Evolutionary conservation across 2,329 filamentous ascomycete genomes (phyloP).

Genomic region (Ophiocordyceps camponoti-saundersi): DNA sequence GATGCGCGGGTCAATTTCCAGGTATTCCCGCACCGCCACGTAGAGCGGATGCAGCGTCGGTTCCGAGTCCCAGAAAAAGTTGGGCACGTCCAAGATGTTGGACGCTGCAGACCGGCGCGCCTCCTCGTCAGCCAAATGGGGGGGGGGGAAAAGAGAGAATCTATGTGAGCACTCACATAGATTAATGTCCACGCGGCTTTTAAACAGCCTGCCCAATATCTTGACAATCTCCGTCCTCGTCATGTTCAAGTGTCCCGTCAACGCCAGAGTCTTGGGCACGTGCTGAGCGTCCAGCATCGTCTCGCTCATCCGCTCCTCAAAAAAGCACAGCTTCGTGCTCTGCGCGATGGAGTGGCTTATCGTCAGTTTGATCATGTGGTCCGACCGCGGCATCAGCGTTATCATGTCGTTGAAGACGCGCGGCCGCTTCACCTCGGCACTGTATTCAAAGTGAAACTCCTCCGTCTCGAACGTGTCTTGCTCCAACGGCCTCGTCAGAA

Average conservation of each 20-base stretch:
- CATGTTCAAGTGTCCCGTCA: slow-evolving; percentile 86
- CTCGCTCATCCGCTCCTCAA: slow-evolving; percentile 87
- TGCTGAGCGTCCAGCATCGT: slow-evolving; percentile 90
- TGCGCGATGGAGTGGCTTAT: slow-evolving; percentile 97
- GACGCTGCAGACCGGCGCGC: slow-evolving; percentile 39
- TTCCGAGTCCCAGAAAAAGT: slow-evolving; percentile 97
- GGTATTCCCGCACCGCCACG: slow-evolving; percentile 84
- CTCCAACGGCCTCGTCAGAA: slow-evolving; percentile 64
- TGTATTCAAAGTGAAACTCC: slow-evolving; percentile 98
- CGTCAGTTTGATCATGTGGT: slow-evolving; percentile 97
- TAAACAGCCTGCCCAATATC: slow-evolving; percentile 80
- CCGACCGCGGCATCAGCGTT: slow-evolving; percentile 69
- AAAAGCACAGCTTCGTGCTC: slow-evolving; percentile 89
- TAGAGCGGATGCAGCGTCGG: slow-evolving; percentile 91
- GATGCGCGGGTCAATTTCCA: slow-evolving; percentile 91
- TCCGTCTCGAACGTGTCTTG: slow-evolving; percentile 93
- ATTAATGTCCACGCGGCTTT: slow-evolving; percentile 90
- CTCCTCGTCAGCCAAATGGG: background rate
- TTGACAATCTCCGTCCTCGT: slow-evolving; percentile 80
- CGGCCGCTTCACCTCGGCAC: slow-evolving; percentile 65
- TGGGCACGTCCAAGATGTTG: slow-evolving; percentile 89
- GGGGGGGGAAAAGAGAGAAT: no score
- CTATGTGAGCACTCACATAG: slow-evolving; percentile 59
- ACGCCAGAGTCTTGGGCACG: slow-evolving; percentile 72
- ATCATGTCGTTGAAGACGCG: slow-evolving; percentile 99